Evolutionary conservation across 2,329 filamentous ascomycete genomes (phyloP), one percentile per base, ranked within the genome.

Genomic region (Diplodia seriata): DNA sequence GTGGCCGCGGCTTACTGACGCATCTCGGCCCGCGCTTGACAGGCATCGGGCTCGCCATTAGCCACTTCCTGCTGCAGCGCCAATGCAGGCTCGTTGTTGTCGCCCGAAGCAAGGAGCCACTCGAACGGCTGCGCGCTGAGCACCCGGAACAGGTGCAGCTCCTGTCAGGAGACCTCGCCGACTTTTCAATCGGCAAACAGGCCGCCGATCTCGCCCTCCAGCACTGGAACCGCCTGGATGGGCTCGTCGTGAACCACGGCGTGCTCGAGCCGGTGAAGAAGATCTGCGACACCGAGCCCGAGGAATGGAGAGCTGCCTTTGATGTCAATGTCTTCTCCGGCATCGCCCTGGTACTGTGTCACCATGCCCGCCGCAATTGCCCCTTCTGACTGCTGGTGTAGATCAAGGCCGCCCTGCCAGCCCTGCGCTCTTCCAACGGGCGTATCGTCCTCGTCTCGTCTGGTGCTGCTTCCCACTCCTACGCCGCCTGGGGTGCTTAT

Each of bases 311-410:
- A 74, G 79, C 81, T 1, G 83, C 86, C 9, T 97, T 93, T 78
- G 90, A 97, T 72, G 83, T 93, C 70, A 98, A 98, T 77, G 88
- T 98, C 73, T 93, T 97, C 77, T 94, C 92, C 72, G 88, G 88
- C 33, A 82, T 97, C 54, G 89, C 88, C 40, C 83, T 97, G 78
- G 92, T 96, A 82, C 74, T 51, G 50, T 53, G 29, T 14, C 29
- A 15, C 53, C n/a, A 65, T 36, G 75, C 72, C 75, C 76, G 69
- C 70, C 74, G 38, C 71, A 73, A 74, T 66, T 73, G 70, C 38
- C 36, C 40, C 5, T 40, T 51, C 53, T 67, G 33, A 67, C 65
- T 40, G 26, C 15, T 36, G 40, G 26, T 47, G 15, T 69, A 94
- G 91, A 85, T 90, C 68, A 88, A 92, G 80, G 88, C 90, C 20